These are phyloP conservation scores for Daedaleopsis nitida DNA, from an alignment of 768 basidiomycete genomes.

Conservation along the genomic window DNA sequence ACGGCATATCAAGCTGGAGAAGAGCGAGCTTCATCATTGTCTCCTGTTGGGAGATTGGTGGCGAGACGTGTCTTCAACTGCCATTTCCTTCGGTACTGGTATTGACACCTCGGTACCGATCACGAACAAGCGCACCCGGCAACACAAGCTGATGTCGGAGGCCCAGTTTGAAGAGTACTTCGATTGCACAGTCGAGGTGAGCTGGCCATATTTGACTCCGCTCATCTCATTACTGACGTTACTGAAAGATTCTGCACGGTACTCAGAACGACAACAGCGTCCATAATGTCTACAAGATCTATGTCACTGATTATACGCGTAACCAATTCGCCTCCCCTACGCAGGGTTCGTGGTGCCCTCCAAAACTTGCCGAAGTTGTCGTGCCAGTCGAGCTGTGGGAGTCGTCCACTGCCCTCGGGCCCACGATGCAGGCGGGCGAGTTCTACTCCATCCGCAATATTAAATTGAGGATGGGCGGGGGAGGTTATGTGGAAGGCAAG, in stretches of 20 bases:
- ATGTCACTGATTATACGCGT: conserved; percentile 65
- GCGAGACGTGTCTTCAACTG: conserved; percentile 19
- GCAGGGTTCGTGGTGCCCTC: conserved; percentile 50
- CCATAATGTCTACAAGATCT: conserved; percentile 43
- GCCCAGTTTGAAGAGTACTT: conserved; percentile 27
- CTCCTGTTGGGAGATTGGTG: conserved; percentile 32
- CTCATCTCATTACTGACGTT: neutral
- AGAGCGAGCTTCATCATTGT: conserved; percentile 25
- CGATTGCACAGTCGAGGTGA: conserved; percentile 47
- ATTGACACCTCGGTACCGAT: neutral
- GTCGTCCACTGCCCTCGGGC: conserved; percentile 42
- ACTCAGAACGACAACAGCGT: conserved; percentile 40
- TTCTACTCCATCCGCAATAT: conserved; percentile 58
- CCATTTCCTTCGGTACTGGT: neutral
- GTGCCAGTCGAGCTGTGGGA: conserved; percentile 67
- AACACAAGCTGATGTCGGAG: conserved; percentile 28
- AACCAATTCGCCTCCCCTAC: conserved; percentile 38
- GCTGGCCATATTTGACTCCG: conserved; percentile 5
- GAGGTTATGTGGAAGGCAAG: conserved; percentile 55
- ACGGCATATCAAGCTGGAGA: conserved; percentile 19
- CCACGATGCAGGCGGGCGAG: conserved; percentile 47
- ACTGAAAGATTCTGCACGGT: conserved; percentile 49
- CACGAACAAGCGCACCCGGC: neutral
- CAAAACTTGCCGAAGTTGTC: conserved; percentile 43
- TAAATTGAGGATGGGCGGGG: conserved; percentile 41